Percentiles rank a stretch among this genome's conserved stretches.
Conservation (phyloP, 305 asterid genomes). For the Fraxinus xanthoxyloides region DNA sequence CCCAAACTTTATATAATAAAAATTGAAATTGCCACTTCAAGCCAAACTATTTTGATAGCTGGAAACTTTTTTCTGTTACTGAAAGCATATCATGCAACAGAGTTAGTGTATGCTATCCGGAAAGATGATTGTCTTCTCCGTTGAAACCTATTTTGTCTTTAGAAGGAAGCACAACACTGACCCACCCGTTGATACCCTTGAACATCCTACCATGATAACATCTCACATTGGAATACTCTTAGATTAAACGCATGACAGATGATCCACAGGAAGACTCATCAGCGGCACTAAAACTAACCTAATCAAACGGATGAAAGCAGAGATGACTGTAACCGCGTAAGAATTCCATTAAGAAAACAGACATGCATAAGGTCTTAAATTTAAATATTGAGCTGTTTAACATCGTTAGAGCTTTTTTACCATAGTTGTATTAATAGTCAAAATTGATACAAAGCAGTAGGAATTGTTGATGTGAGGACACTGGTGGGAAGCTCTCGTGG, state of each 20-base stretch:
- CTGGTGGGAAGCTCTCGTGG: not conserved
- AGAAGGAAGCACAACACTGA: not conserved
- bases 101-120: not conserved
- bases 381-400: not conserved
- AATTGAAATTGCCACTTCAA: not conserved
- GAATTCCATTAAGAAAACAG: not conserved
- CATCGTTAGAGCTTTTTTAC: not conserved
- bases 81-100: not conserved
- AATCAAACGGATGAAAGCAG: not conserved
- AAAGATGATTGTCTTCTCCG: not conserved
- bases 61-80: not conserved
- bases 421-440: not conserved
- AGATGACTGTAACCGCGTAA: not conserved
- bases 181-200: not conserved
- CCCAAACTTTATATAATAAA: not conserved
- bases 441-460: not conserved
- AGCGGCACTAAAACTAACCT: not conserved
- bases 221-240: not conserved
- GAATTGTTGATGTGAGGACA: not conserved
- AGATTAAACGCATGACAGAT: not conserved
- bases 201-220: not conserved
- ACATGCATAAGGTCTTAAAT: not conserved
- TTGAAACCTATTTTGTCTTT: not conserved
- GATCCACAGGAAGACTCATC: not conserved
- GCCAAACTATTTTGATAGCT: not conserved